Evolutionary conservation across 768 basidiomycete genomes (phyloP).

Genomic region (Leccinum imitatum): DNA sequence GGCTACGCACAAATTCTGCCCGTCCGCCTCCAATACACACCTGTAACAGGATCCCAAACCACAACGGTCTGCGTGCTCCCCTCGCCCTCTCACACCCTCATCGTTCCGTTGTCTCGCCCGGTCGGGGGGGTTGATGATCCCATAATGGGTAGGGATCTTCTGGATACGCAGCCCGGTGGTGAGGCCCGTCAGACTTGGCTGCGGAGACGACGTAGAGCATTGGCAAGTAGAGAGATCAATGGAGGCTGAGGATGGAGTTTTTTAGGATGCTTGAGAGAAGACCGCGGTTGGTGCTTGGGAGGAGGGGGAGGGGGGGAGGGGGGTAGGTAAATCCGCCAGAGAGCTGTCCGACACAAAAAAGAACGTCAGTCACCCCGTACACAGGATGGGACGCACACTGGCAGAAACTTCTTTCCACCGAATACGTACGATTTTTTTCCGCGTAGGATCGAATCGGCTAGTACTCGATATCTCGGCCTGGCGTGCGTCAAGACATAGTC

Average conservation of each 20-base stretch:
- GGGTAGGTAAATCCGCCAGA: constrained; percentile 61
- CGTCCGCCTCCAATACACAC: constrained; percentile 93
- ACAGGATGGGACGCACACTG: constrained; percentile 53
- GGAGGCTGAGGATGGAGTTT: constrained; percentile 88
- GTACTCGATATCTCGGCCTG: constrained; percentile 80
- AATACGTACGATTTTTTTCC: constrained; percentile 86
- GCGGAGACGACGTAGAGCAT: constrained; percentile 82
- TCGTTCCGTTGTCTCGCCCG: constrained; percentile 90
- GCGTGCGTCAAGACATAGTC: neutral
- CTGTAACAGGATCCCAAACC: constrained; percentile 86
- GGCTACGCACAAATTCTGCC: constrained; percentile 81
- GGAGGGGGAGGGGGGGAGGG: constrained; percentile 50
- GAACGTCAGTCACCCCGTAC: neutral
- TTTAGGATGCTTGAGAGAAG: constrained; percentile 82
- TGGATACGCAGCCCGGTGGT: constrained; percentile 79
- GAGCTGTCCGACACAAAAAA: constrained; percentile 45
- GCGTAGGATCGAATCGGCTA: constrained; percentile 91
- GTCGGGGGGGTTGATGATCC: constrained; percentile 88
- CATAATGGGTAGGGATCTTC: constrained; percentile 85
- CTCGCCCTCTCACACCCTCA: constrained; percentile 91
- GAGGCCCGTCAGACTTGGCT: constrained; percentile 77
- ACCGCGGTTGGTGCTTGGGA: constrained; percentile 88
- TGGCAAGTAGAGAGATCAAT: constrained; percentile 79
- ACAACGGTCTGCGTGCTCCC: constrained; percentile 70
- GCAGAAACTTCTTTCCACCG: constrained; percentile 76